Evolutionary conservation across 2,329 filamentous ascomycete species (phyloP).

Genomic region (Diplodia seriata): DNA sequence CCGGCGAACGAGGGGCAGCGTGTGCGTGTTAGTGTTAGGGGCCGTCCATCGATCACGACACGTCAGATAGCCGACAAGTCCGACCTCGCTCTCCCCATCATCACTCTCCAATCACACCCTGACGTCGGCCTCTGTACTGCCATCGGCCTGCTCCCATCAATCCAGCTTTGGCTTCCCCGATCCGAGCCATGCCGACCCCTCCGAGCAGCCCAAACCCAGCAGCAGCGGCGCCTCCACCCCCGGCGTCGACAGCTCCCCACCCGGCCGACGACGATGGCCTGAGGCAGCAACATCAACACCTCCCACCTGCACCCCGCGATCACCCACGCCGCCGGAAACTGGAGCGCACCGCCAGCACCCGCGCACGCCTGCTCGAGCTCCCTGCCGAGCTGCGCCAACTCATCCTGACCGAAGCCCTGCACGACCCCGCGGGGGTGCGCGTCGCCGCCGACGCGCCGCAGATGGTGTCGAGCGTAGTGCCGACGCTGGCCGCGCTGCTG

Average conservation of each 20-base stretch:
- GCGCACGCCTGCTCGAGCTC: conserved; percentile 15
- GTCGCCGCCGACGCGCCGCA: neutral
- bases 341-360: neutral
- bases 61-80: conserved; percentile 8
- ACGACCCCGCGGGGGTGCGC: conserved; percentile 10
- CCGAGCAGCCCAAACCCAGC: neutral
- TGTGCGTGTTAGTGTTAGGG: neutral
- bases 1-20: conserved; percentile 18
- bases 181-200: conserved; percentile 7
- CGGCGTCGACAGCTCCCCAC: too few relatives aligned
- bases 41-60: neutral
- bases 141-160: neutral
- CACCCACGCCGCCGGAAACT: neutral
- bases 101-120: conserved; percentile 14
- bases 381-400: conserved; percentile 25
- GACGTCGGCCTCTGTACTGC: neutral
- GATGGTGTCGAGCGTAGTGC: neutral
- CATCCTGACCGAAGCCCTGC: neutral
- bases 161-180: neutral
- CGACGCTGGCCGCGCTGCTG: conserved; percentile 13
- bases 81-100: conserved; percentile 6
- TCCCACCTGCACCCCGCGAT: neutral
- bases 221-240: neutral
- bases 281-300: neutral
- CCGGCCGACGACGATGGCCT: neutral